Evolutionary conservation across 345 rosid genomes (phyloP), one percentile per base, ranked within the genome.

Genomic region (Passiflora organensis): DNA sequence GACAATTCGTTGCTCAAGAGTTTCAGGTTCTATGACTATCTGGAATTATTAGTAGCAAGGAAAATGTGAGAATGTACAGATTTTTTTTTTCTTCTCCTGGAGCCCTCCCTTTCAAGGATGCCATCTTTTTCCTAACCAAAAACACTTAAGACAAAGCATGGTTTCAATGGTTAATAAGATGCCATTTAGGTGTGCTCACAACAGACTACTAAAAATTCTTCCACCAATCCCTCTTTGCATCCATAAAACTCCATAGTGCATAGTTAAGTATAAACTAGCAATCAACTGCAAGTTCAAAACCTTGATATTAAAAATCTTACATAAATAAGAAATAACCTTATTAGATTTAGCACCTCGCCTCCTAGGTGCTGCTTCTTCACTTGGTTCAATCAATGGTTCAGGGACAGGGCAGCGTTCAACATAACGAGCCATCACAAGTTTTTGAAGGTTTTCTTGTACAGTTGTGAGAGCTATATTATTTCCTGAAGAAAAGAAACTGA

Each of bases 321-420:
- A 51, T 28, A 39, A 62, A 52, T 59, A 19, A 41, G 49, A 28
- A 69, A 64, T 53, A 76, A 91, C 95, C 98, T 85, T 85, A 25
- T 82, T 66, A 71, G 81, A 78, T 62, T 80, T 86, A 32, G 85
- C 14, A 64, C 71, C 84, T 58, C 69, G 80, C 65, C 71, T 90
- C 73, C 43, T 82, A 45, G 65, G 63, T 45, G 65, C 51, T 51
- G 69, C 83, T 52, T 77, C 79, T 65, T 77, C 85, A 64, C 60
- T 68, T 28, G 69, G 59, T 37, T 71, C 65, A 68, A 91, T 73
- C 66, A 76, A 62, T 18, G 98, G 90, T 68, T 82, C 96, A 13
- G 88, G 66, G 39, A 79, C 63, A 32, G 98, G 98, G 67, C 90
- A 81, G 43, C 81, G 86, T 63, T 91, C 96, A 65, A 91, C 78